Base-by-base conservation (phyloP, 768 basidiomycete species). In the Artomyces pyxidatus region DNA sequence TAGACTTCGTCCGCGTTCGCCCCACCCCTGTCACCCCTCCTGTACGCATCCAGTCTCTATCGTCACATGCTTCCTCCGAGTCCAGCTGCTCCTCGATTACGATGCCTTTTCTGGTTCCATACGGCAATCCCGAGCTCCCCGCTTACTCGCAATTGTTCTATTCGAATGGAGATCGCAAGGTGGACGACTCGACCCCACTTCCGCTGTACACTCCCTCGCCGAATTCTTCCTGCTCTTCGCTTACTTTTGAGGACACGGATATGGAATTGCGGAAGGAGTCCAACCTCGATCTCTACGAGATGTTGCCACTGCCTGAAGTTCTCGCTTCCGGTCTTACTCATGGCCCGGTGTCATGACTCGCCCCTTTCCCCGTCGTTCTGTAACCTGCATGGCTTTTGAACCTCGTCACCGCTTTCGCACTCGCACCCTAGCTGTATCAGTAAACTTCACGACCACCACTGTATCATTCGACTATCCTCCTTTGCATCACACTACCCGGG, bases 71-170 rank as follows among this genome's bases (percentile, higher is more conserved):
- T 47, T 43, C 58, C 45, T 41, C 7, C 41, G 42, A 23, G 45
- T 27, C 55, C 17, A 27, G 44, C 3, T 37, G 27, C 10, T 17
- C 29, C n/a, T n/a, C 44, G 19, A n/a, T 37, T 8, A 28, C 58
- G 14, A 46, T 41, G 17, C 40, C 28, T 25, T 29, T 35, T 50
- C 48, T 32, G 17, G 27, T 52, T 29, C 57, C 61, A 5, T 59
- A 59, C 45, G 57, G 58, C 44, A 51, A 60, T 4, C 62, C 64
- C 12, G 58, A 57, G 37, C 76, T 88, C 17, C 89, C 88, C 2
- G 75, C 81, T 3, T 91, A 91, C 59, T 87, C 85, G 5, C 85
- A 88, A 55, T 70, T 91, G 17, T 91, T 82, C 66, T 68, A 89
- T 59, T 58, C 70, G 16, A 85, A 86, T 56, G 88, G 89, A 16